Conservation (phyloP, 1,284 basidiomycete genomes). For the Moesziomyces aphidis region DNA sequence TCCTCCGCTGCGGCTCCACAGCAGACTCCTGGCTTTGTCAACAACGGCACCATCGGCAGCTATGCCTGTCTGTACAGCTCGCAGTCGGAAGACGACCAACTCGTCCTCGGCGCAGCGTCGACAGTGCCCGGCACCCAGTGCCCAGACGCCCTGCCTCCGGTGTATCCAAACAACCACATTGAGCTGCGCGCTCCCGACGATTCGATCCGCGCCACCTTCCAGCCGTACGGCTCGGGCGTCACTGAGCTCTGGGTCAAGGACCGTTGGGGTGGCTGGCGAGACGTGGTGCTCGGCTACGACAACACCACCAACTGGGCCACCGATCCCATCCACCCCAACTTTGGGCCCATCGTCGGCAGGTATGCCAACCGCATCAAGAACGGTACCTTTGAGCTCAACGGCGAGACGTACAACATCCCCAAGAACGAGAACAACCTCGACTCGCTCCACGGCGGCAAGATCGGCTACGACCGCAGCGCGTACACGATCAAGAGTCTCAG, state of each 20-base stretch:
- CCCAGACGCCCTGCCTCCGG: conserved; percentile 38
- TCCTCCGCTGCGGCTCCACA: conserved; percentile 14
- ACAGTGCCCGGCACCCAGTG: conserved; percentile 33
- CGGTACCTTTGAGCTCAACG: conserved; percentile 59
- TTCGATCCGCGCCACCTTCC: conserved; percentile 53
- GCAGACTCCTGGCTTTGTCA: conserved; percentile 57
- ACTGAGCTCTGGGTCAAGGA: conserved; percentile 64
- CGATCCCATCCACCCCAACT: conserved; percentile 62
- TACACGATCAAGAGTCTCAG: conserved; percentile 45
- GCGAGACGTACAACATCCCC: conserved; percentile 42
- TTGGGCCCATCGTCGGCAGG: conserved; percentile 59
- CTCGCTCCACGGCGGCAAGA: conserved; percentile 62
- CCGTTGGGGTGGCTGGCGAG: conserved; percentile 51
- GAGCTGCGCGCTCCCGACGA: conserved; percentile 57
- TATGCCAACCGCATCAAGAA: conserved; percentile 66
- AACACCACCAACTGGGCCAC: conserved; percentile 63
- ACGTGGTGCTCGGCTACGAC: conserved; percentile 60
- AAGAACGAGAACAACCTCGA: conserved; percentile 50
- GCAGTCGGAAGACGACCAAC: conserved; percentile 32
- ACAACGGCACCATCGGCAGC: conserved; percentile 59
- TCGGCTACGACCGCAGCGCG: conserved; percentile 58
- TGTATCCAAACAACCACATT: conserved; percentile 59
- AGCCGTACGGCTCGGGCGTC: conserved; percentile 58
- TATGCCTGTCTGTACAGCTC: conserved; percentile 39
- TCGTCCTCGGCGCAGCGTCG: conserved; percentile 32